Evolutionary conservation across 441 rosid genomes (phyloP).

Genomic region (Adansonia gregorii): DNA sequence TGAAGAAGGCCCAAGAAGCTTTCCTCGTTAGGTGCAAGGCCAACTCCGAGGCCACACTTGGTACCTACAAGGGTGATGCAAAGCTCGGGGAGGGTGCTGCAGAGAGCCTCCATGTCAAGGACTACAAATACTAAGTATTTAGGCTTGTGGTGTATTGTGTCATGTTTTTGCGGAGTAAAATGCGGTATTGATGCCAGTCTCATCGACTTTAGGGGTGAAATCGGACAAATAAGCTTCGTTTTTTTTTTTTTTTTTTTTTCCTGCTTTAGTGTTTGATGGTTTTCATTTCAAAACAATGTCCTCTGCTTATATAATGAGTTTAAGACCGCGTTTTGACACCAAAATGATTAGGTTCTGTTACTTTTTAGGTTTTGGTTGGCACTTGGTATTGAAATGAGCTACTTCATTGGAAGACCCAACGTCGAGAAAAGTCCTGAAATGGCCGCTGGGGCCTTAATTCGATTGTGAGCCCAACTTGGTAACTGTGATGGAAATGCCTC

Average conservation of each 20-base stretch:
- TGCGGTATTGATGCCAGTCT: constrained; percentile 10
- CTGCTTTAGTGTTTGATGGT: not conserved
- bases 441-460: too few species aligned
- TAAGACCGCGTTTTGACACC: not conserved
- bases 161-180: constrained; percentile 18
- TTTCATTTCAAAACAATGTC: constrained; percentile 22
- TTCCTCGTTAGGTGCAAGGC: constrained; percentile 83
- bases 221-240: constrained; percentile 21
- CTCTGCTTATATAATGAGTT: not conserved
- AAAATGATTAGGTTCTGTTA: not conserved
- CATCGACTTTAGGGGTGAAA: not conserved
- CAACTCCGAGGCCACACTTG: constrained; percentile 91
- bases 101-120: constrained; percentile 75
- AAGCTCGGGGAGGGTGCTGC: constrained; percentile 76
- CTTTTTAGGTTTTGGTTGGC: not conserved
- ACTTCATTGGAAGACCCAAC: not conserved
- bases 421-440: too few species aligned
- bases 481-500: too few species aligned
- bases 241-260: too few species aligned
- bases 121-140: constrained; percentile 30
- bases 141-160: not conserved
- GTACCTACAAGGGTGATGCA: constrained; percentile 83
- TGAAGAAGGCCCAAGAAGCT: constrained; percentile 65
- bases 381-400: not conserved
- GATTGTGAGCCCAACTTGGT: too few species aligned